Percentiles rank a stretch among this genome's conserved stretches.
Evolutionary conservation across 345 rosid species (phyloP).

Genomic region (Aquilaria malaccensis): DNA sequence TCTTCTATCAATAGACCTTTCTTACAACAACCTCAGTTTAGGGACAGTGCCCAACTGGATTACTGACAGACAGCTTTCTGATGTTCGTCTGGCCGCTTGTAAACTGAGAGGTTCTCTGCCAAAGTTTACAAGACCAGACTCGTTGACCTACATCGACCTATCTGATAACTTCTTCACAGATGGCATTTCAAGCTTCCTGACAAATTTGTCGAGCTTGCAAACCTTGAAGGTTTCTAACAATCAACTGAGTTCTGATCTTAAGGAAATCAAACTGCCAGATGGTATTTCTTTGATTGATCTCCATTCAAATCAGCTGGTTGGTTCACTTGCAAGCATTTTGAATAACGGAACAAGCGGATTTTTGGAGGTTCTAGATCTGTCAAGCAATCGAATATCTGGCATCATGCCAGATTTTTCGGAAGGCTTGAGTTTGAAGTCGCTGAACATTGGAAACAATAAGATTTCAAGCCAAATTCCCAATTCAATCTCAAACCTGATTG

Average conservation of each 20-base stretch:
- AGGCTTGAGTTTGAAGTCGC: slow-evolving; percentile 54
- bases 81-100: slow-evolving; percentile 78
- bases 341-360: slow-evolving; percentile 70
- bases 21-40: slow-evolving; percentile 65
- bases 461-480: slow-evolving; percentile 65
- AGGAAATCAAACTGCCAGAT: slow-evolving; percentile 48
- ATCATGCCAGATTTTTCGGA: slow-evolving; percentile 55
- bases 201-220: slow-evolving; percentile 52
- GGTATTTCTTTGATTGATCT: slow-evolving; percentile 52
- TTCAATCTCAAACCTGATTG: slow-evolving; percentile 67
- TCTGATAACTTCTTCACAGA: slow-evolving; percentile 60
- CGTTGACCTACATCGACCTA: slow-evolving; percentile 59
- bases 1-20: slow-evolving; percentile 66
- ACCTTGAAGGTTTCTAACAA: slow-evolving; percentile 67
- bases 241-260: slow-evolving; percentile 59
- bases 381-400: slow-evolving; percentile 63
- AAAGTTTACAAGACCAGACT: slow-evolving; percentile 47
- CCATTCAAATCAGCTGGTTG: slow-evolving; percentile 57
- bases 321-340: slow-evolving; percentile 57
- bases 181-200: slow-evolving; percentile 50
- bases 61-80: slow-evolving; percentile 41
- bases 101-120: slow-evolving; percentile 66
- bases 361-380: slow-evolving; percentile 58
- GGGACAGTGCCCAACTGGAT: slow-evolving; percentile 81
- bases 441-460: slow-evolving; percentile 71